Evolutionary conservation across 805 yeast genomes (phyloP).

Genomic region (Teunomyces lycoperdinae): DNA sequence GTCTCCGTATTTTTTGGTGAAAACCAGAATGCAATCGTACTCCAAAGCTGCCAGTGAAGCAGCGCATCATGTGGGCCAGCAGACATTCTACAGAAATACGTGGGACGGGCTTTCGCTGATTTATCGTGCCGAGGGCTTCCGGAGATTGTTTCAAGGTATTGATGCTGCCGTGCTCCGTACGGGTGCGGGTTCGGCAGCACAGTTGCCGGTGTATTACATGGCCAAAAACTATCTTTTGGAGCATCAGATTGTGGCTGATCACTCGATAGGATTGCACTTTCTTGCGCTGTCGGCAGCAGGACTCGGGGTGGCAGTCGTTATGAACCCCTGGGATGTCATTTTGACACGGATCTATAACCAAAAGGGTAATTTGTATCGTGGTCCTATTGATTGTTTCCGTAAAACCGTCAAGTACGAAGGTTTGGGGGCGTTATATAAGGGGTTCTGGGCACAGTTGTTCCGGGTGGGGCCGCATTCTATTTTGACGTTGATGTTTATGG

Average conservation of each 20-base stretch:
- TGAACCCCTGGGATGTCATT: slow-evolving; percentile 98
- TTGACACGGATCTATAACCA: slow-evolving; percentile 95
- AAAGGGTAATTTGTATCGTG: slow-evolving; percentile 79
- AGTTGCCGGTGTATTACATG: slow-evolving; percentile 83
- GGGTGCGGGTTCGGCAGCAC: slow-evolving; percentile 94
- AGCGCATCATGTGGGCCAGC: slow-evolving; percentile 70
- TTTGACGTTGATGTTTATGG: slow-evolving; percentile 89
- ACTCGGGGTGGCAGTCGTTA: slow-evolving; percentile 86
- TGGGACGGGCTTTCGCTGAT: slow-evolving; percentile 67
- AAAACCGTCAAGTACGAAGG: slow-evolving; percentile 87
- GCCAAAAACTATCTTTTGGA: slow-evolving; percentile 63
- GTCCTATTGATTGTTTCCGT: slow-evolving; percentile 83
- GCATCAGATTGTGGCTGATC: slow-evolving; percentile 53
- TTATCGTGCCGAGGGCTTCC: slow-evolving; percentile 63
- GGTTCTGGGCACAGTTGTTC: slow-evolving; percentile 88
- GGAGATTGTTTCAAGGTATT: slow-evolving; percentile 84
- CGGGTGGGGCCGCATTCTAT: slow-evolving; percentile 96
- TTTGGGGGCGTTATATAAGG: slow-evolving; percentile 84
- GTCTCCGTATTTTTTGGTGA: slow-evolving; percentile 87
- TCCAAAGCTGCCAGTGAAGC: slow-evolving; percentile 46
- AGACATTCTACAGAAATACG: slow-evolving; percentile 76
- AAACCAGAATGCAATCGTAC: slow-evolving; percentile 96
- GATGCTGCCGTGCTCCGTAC: slow-evolving; percentile 94
- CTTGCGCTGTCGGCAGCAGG: slow-evolving; percentile 78
- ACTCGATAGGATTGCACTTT: slow-evolving; percentile 65